Evolutionary conservation across 2,329 filamentous ascomycete species (phyloP).

Genomic region (Acephala macrosclerotiorum): DNA sequence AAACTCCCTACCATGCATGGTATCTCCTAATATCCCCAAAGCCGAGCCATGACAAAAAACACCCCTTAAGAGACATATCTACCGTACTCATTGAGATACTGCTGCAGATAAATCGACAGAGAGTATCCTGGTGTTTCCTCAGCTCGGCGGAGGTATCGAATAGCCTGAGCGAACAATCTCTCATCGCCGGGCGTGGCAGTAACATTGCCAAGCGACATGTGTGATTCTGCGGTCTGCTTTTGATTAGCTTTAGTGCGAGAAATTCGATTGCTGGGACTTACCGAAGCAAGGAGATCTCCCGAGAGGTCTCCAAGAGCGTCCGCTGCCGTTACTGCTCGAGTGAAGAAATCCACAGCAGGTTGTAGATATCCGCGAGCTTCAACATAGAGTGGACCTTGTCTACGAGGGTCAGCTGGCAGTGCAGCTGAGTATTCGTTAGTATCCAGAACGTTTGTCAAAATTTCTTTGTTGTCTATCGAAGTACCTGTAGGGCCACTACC

Average conservation of each 20-base stretch:
- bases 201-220: constrained; percentile 60
- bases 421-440: constrained; percentile 32
- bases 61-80: constrained; percentile 40
- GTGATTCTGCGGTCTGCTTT: constrained; percentile 56
- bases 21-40: constrained; percentile 15
- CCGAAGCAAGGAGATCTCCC: constrained; percentile 53
- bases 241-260: constrained; percentile 10
- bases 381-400: constrained; percentile 52
- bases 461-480: neutral
- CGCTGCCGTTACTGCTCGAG: constrained; percentile 53
- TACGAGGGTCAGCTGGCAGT: constrained; percentile 43
- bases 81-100: constrained; percentile 56
- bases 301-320: constrained; percentile 46
- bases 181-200: constrained; percentile 52
- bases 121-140: constrained; percentile 50
- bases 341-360: constrained; percentile 59
- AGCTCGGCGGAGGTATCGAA: constrained; percentile 54
- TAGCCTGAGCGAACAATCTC: constrained; percentile 53
- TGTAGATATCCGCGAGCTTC: constrained; percentile 58
- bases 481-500: constrained; percentile 35
- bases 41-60: neutral
- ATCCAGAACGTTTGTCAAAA: constrained; percentile 39
- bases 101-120: constrained; percentile 53
- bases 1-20: constrained; percentile 11
- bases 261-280: constrained; percentile 40